Base-by-base conservation (phyloP, 2,329 filamentous ascomycete genomes). In the Helminthosporium solani region DNA sequence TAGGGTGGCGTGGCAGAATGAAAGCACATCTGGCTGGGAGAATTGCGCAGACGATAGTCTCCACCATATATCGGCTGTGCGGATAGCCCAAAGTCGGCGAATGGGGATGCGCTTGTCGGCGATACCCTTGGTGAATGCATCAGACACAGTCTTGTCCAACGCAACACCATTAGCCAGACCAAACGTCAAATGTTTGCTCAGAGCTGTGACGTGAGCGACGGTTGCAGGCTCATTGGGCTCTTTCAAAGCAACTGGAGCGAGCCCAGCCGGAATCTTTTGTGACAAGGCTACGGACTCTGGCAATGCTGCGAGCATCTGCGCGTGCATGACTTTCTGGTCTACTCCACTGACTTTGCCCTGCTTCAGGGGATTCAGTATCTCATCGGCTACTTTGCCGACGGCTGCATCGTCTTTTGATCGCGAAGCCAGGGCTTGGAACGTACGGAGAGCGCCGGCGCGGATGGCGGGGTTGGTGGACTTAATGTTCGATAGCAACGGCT, bases 191-290 rank as follows among this genome's bases (percentile, higher is more conserved):
- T 88, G 86, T 49, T 80, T 80, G 42, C 83, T 79, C 44, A 97
- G 77, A 3, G 88, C 81, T 27, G 78, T 78, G 6, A 90, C 83
- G 68, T 96, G 90, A 8, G 88, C 84, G 33, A 82, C 78, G 20
- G 96, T 75, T 33, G 91, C 91, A 28, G 79, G 74, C 68, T 99
- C 94, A 59, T 95, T 97, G 7, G 90, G 85, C 71, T 99, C 94
- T 63, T 96, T 96, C 6, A 80, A 73, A 15, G 87, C 84, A 12
- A 90, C 76, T 15, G 82, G 71, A 6, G 86, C 82, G 47, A 97
- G 77, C 6, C 81, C 82, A 40, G 78, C 73, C 1, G 83, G 79
- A 23, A 92, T 78, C 55, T 87, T 87, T 46, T 79, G 77, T 0
- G 88, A 86, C 31, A 87, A 77, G 2, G 78, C 70, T 9, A 76